Evolutionary conservation across 352 stramenopile species (phyloP).

Genomic region (Thraustochytrium sp.): DNA sequence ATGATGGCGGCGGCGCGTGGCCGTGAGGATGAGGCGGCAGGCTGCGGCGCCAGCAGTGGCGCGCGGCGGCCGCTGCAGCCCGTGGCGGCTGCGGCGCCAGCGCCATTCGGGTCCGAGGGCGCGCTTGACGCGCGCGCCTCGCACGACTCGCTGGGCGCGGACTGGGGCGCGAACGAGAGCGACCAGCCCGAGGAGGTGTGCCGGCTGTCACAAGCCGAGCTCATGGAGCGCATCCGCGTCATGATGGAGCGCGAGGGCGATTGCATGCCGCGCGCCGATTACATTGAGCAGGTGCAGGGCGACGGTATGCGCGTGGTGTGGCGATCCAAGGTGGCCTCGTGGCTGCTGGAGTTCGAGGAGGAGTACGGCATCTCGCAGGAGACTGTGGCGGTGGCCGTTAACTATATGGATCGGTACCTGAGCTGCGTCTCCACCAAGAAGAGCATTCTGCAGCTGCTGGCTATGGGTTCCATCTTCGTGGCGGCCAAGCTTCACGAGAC

Average conservation of each 20-base stretch:
- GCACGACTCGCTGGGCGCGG: not conserved
- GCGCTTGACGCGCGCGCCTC: not conserved
- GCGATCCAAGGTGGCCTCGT: conserved; percentile 15
- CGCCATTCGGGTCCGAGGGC: too few relatives aligned
- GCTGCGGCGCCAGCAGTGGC: too few relatives aligned
- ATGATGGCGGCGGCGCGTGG: too few relatives aligned
- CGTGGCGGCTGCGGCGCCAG: too few relatives aligned
- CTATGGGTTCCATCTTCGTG: conserved; percentile 21
- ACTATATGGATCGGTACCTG: conserved; percentile 39
- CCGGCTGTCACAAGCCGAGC: not conserved
- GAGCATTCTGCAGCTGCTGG: conserved; percentile 27
- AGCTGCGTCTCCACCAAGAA: conserved; percentile 2
- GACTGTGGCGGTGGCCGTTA: conserved; percentile 20
- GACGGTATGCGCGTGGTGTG: conserved; percentile 18
- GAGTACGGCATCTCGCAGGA: conserved; percentile 38
- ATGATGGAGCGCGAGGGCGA: conserved; percentile 6
- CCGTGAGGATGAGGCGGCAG: too few relatives aligned
- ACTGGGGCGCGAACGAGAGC: not conserved
- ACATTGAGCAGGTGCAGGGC: conserved; percentile 20
- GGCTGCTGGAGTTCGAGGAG: conserved; percentile 40
- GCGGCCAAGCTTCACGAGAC: conserved; percentile 40
- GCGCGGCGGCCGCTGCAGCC: too few relatives aligned
- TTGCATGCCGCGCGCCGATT: not conserved
- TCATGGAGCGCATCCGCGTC: not conserved
- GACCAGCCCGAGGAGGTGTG: not conserved